Evolutionary conservation across 2,329 filamentous ascomycete species (phyloP), one percentile per base, ranked within the genome.

Genomic region (Claviceps monticola): DNA sequence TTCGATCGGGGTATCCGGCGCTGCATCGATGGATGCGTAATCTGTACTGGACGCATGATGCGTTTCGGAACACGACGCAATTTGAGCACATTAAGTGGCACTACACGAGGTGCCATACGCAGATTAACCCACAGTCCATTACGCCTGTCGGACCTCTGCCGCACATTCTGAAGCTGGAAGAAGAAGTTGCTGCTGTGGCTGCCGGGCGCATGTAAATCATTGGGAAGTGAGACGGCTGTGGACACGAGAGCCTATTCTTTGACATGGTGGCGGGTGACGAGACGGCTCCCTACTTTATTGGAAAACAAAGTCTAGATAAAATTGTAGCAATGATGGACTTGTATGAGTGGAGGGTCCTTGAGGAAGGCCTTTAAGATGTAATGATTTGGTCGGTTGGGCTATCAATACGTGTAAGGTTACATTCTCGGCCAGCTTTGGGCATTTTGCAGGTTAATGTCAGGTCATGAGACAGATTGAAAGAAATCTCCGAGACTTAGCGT

Each of bases 51-150:
- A 83, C 84, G 58, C 66, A 81, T 23, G 74, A 81, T 0, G 88
- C 88, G 2, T 96, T 95, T 71, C 72, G 73, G 56, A 79, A 86
- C 49, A 93, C 89, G 55, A 95, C 90, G 21, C 79, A 96, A 67
- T 95, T 95, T 66, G 80, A 94, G 66, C 93, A 98, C 70, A 97
- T 97, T 72, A 96, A 95, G 79, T 84, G 73, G 66, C 80, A 83
- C 65, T 80, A 79, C 64, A 80, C 78, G 54, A 71, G 74, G 59
- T 80, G 75, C 57, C 78, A 82, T 61, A 74, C 73, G 9, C 76
- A 84, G 70, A 83, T 85, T 64, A 85, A 85, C 67, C 82, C 80
- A 16, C 67, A 72, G 48, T 72, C 74, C 41, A 95, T 98, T 63
- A 91, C 88, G 23, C 90, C 91, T 1, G 64, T 95, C 16, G 91